Evolutionary conservation across 805 yeast genomes (phyloP), one percentile per base, ranked within the genome.

Genomic region (Komagataella populi): DNA sequence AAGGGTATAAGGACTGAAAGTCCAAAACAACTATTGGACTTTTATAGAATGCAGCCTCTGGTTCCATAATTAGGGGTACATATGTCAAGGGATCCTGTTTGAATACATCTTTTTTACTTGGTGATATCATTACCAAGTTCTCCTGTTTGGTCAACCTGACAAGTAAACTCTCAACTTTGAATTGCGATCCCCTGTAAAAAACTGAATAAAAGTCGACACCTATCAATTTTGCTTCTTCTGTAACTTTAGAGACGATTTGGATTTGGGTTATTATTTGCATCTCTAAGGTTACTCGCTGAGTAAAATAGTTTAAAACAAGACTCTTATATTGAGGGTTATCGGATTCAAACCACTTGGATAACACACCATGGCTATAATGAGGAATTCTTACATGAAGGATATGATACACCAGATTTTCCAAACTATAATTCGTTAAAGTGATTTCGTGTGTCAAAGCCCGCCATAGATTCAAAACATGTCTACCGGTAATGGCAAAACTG

Each of bases 1-100:
- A 90, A 0, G 99, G 99, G 61, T 93, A 93, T 49, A 93, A 72
- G 0, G 97, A 88, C 59, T 91, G 96, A 60, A 93, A 93, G 63
- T 93, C 99, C 18, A 93, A 67, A 0, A 93, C 98, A 16, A 90
- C 77, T 24, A 93, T 70, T 0, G 99, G 99, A 52, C 91, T 84
- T 52, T 87, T 88, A 63, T 89, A 93, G 56, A 83, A 86, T 17
- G 79, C 81, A 4, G 96, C 80, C 22, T 78, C 77, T 0, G 99
- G 99, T 60, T 93, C 99, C 90, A 93, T 81, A 2, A 93, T 87
- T 50, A 93, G 70, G 0, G 98, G 96, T 4, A 93, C 79, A 54
- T 89, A 83, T 59, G 89, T 96, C 44, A 93, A 67, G 0, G 98
- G 84, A 55, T 81, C 83, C 72, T 90, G 96, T 44, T 81, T 75